Percentiles rank a stretch among this genome's conserved stretches.
phyloP scores from a whole-genome alignment of 441 rosid species.

The Geranium incanum region DNA sequence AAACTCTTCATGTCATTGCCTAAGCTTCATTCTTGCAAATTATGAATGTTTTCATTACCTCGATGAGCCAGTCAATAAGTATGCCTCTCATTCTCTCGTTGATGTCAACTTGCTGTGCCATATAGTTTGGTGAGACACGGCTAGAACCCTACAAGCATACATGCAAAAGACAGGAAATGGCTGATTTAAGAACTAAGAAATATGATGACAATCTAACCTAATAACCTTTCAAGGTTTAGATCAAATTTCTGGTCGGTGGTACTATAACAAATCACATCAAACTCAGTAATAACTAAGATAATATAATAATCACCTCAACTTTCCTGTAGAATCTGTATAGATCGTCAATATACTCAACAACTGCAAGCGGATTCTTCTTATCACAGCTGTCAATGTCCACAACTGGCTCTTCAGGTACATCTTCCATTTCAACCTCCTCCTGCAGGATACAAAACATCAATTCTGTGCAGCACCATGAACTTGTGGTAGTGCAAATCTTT shows the following conservation, averaged over 20 bases:
- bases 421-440: conserved; percentile 50
- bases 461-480: neutral
- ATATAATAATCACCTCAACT: conserved; percentile 48
- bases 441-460: conserved; percentile 21
- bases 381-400: conserved; percentile 64
- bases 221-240: neutral
- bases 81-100: conserved; percentile 92
- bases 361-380: conserved; percentile 57
- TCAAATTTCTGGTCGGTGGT: neutral
- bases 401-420: conserved; percentile 46
- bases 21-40: neutral
- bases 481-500: neutral
- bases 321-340: conserved; percentile 48
- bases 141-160: conserved; percentile 39
- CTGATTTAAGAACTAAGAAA: neutral
- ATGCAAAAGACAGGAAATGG: neutral
- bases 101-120: conserved; percentile 62
- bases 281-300: neutral
- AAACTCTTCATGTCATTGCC: neutral
- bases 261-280: neutral
- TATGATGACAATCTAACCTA: too few species aligned
- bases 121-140: conserved; percentile 54
- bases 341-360: conserved; percentile 69
- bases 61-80: conserved; percentile 84
- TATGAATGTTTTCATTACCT: conserved; percentile 35